Base-by-base conservation (phyloP, 2,329 filamentous ascomycete genomes). In the Endothia cerciana region DNA sequence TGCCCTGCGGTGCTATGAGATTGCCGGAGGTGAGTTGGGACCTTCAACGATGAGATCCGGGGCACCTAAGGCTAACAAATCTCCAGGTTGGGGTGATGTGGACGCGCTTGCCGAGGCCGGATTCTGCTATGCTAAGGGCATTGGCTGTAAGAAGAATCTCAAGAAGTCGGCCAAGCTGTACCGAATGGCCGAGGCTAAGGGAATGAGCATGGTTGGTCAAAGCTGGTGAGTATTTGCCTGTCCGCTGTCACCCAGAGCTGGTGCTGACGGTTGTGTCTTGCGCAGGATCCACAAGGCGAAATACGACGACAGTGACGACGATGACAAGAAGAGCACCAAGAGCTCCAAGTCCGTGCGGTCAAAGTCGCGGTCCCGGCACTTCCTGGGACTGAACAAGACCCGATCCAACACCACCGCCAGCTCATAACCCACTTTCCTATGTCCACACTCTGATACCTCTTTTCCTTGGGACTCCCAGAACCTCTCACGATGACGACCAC, bases 281-380 rank as follows among this genome's bases (percentile, higher is more conserved):
- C n/a, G n/a, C 65, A 97, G 93, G 94, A 98, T 98, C 72, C 94
- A 97, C 82, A 98, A 98, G 78, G 81, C 93, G 65, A 98, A 98
- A 75, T 98, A 98, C 76, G 87, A 90, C 67, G 91, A 92, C 38
- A 59, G 38, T 33, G 87, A 90, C 45, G 82, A 77, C 61, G 74
- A 77, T 40, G 76, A 74, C 65, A 84, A 83, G 59, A 91, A 90
- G 77, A 92, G 66, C 56, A 65, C 63, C 63, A 68, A 91, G 75
- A 63, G 61, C 51, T 63, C 61, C 38, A 63, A 63, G 28, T 57
- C 51, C 4, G 74, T 82, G 49, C 86, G 90, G 68, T 91, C 90
- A 78, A 94, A 94, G 79, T 93, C 91, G 36, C 88, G 89, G 69
- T 88, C 90, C 59, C 84, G 91, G 71, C 87, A 86, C 68, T 89